Conservation (phyloP, 2,329 filamentous ascomycete species). For the Diaporthe ampelina region DNA sequence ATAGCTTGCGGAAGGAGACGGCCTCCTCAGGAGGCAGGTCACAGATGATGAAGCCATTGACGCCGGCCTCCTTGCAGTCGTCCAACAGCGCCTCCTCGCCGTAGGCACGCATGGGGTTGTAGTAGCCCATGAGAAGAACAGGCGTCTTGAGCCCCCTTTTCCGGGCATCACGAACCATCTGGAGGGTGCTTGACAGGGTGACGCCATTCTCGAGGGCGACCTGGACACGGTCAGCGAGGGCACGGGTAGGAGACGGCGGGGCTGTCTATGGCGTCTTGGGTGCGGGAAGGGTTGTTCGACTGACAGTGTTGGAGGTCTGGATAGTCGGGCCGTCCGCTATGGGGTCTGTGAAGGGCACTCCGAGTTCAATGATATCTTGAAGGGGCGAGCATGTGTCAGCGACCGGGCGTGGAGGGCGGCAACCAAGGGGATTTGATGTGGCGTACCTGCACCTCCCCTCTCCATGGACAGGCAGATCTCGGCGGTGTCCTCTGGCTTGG, state of each 20-base stretch:
- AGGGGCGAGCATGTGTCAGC: slow-evolving; percentile 30
- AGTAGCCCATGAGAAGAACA: slow-evolving; percentile 98
- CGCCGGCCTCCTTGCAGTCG: slow-evolving; percentile 85
- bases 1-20: slow-evolving; percentile 88
- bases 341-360: slow-evolving; percentile 96
- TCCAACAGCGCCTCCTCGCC: slow-evolving; percentile 90
- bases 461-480: slow-evolving; percentile 91
- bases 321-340: slow-evolving; percentile 98
- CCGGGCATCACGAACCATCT: slow-evolving; percentile 87
- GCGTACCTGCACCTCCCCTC: slow-evolving; percentile 87
- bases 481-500: slow-evolving; percentile 83
- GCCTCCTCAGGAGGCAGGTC: slow-evolving; percentile 97
- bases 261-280: neutral
- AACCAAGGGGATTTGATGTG: neutral
- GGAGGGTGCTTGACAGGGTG: slow-evolving; percentile 82
- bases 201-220: slow-evolving; percentile 89
- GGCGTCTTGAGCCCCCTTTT: slow-evolving; percentile 83
- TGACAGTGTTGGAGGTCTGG: slow-evolving; percentile 91
- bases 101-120: slow-evolving; percentile 95
- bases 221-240: slow-evolving; percentile 36
- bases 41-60: slow-evolving; percentile 97
- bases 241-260: slow-evolving; percentile 11
- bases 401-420: neutral
- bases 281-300: slow-evolving; percentile 43
- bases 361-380: slow-evolving; percentile 92